A percentile compares a stretch with the other conserved stretches of the same genome.
Evolutionary conservation across 371 early-diverging fungal species (phyloP).

Genomic region (Mortierella sp.): DNA sequence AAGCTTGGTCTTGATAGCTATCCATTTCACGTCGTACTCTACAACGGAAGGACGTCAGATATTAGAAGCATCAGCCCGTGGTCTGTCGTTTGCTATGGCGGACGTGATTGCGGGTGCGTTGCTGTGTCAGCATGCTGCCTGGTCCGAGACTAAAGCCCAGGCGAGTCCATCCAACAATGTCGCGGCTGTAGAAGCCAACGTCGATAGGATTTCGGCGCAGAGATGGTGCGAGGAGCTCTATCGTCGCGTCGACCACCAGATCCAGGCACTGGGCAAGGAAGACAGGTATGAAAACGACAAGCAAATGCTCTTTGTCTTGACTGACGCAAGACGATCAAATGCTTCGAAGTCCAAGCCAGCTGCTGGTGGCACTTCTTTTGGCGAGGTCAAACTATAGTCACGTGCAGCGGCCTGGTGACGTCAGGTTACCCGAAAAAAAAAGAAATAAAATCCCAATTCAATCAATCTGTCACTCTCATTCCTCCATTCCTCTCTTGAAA

Average conservation of each 20-base stretch:
- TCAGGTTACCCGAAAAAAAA: too few species aligned
- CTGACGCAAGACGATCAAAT: constrained; percentile 15
- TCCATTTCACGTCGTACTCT: constrained; percentile 45
- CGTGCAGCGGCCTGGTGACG: too few species aligned
- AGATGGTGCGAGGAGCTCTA: constrained; percentile 51
- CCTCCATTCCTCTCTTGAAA: neutral
- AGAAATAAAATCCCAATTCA: too few species aligned
- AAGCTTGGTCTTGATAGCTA: constrained; percentile 48
- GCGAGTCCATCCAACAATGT: constrained; percentile 10
- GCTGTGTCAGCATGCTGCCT: constrained; percentile 64
- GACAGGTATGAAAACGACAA: constrained; percentile 42
- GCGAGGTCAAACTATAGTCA: constrained; percentile 35
- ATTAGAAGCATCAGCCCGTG: constrained; percentile 61
- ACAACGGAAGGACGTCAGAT: constrained; percentile 31
- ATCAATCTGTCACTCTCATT: neutral
- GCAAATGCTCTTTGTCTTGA: constrained; percentile 38
- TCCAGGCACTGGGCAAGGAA: constrained; percentile 35
- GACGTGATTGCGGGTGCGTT: constrained; percentile 61
- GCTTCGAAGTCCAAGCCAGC: neutral
- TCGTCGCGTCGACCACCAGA: constrained; percentile 41
- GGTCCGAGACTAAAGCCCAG: constrained; percentile 55
- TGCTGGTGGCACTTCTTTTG: constrained; percentile 15
- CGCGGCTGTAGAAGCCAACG: constrained; percentile 22
- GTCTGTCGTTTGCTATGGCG: constrained; percentile 64
- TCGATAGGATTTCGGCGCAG: constrained; percentile 40